Conservation (phyloP, 352 stramenopile genomes). For the Globisporangium acanthophoron region DNA sequence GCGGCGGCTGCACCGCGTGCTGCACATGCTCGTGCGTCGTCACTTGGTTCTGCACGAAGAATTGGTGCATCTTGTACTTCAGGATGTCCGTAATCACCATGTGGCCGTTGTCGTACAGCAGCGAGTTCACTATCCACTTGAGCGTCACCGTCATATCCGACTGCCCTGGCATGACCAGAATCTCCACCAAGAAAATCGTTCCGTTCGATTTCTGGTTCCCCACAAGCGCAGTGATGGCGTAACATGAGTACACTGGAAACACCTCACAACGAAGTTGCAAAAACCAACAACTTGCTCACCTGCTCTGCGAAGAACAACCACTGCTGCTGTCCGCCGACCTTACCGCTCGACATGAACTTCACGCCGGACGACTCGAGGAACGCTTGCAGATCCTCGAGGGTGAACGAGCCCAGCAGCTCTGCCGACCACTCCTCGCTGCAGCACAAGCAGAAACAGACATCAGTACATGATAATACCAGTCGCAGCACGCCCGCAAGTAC, state of each 20-base stretch:
- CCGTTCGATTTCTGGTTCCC: conserved; percentile 50
- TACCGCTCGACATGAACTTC: conserved; percentile 60
- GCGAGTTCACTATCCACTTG: conserved; percentile 86
- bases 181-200: conserved; percentile 78
- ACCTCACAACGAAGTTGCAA: neutral
- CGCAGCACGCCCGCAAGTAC: neutral
- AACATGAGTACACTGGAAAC: conserved; percentile 6
- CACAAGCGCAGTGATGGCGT: neutral
- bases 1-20: conserved; percentile 4
- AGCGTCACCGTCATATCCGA: conserved; percentile 79
- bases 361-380: conserved; percentile 67
- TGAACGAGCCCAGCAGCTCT: conserved; percentile 49
- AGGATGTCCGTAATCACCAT: conserved; percentile 78
- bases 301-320: conserved; percentile 77
- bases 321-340: conserved; percentile 74
- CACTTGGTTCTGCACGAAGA: conserved; percentile 35
- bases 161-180: conserved; percentile 71
- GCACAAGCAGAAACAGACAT: conserved; percentile 5
- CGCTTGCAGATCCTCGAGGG: conserved; percentile 44
- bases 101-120: conserved; percentile 84
- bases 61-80: conserved; percentile 62
- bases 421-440: conserved; percentile 70
- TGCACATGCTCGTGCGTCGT: conserved; percentile 13
- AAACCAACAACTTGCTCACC: conserved; percentile 20
- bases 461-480: conserved; percentile 7